Evolutionary conservation across 2,329 filamentous ascomycete genomes (phyloP), one percentile per base, ranked within the genome.

Genomic region (Pseudocercospora eumusae): DNA sequence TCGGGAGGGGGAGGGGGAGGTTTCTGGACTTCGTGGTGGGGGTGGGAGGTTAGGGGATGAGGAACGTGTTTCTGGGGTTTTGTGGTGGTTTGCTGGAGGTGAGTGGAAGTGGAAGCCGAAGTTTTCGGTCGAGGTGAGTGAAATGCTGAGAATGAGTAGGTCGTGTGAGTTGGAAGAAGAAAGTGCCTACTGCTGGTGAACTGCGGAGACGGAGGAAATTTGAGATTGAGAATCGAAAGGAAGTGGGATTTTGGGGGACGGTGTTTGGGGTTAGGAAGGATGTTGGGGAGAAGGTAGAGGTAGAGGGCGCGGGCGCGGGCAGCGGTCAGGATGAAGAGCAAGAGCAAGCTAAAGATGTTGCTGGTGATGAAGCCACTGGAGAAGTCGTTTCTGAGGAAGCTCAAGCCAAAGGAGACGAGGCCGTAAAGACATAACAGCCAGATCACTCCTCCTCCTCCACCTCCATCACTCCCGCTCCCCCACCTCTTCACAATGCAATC

Each of bases 71-170:
- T 57, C 61, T 5, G 55, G 40, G 20, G n/a, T 57, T 4, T 28
- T 63, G 6, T 63, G 57, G 52, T 63, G 57, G 57, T 54, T 63
- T 13, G 58, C 57, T 40, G 61, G 61, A 31, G 61, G 52, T 54
- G 10, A 21, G 15, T 18, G 10, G 7, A n/a, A n/a, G n/a, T n/a
- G n/a, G n/a, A n/a, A n/a, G n/a, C n/a, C n/a, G 18, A 31, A 11
- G 13, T 21, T 13, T 31, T 33, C 18, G 23, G 23, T 27, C n/a
- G n/a, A n/a, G n/a, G n/a, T n/a, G n/a, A n/a, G n/a, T n/a, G n/a
- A n/a, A n/a, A n/a, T n/a, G n/a, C n/a, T n/a, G n/a, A n/a, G n/a
- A n/a, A n/a, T 52, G 47, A 8, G 0, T 11, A 52, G 52, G 61
- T 27, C 58, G 54, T 3, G 58, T 55, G 11, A 33, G 61, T 31